These are phyloP conservation scores for Penicillium sp. DNA, from an alignment of 2,329 filamentous ascomycete species.

Conservation along the genomic window DNA sequence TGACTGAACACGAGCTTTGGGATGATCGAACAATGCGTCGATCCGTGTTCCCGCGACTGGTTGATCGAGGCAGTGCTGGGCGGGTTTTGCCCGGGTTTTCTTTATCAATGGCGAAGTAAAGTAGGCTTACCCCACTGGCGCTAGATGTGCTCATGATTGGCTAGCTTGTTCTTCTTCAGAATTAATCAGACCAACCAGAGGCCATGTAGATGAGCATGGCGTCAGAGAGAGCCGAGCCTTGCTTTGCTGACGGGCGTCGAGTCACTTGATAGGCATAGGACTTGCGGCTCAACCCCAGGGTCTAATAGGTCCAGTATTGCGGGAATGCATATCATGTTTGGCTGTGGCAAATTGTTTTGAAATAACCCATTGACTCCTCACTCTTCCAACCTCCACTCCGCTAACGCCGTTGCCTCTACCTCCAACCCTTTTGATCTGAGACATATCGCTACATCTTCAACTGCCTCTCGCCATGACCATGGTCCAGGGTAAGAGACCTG, in stretches of 20 bases:
- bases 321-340: conserved; percentile 4
- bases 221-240: conserved; percentile 13
- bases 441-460: background rate
- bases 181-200: conserved; percentile 8
- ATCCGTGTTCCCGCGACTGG: background rate
- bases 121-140: background rate
- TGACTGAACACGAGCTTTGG: background rate
- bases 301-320: background rate
- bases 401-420: background rate
- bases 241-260: conserved; percentile 17
- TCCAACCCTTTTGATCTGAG: background rate
- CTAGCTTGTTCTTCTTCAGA: conserved; percentile 12
- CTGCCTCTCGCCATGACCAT: background rate
- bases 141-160: conserved; percentile 13
- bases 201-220: conserved; percentile 10
- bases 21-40: background rate
- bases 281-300: conserved; percentile 19
- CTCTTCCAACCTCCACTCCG: background rate
- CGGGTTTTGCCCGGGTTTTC: conserved; percentile 1
- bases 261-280: conserved; percentile 24
- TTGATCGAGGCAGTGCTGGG: conserved; percentile 17
- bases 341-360: conserved; percentile 4
- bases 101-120: conserved; percentile 10
- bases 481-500: background rate
- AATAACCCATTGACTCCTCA: background rate